Conservation (phyloP, 495 filamentous ascomycete species). For the Aspergillus ellipticus region DNA sequence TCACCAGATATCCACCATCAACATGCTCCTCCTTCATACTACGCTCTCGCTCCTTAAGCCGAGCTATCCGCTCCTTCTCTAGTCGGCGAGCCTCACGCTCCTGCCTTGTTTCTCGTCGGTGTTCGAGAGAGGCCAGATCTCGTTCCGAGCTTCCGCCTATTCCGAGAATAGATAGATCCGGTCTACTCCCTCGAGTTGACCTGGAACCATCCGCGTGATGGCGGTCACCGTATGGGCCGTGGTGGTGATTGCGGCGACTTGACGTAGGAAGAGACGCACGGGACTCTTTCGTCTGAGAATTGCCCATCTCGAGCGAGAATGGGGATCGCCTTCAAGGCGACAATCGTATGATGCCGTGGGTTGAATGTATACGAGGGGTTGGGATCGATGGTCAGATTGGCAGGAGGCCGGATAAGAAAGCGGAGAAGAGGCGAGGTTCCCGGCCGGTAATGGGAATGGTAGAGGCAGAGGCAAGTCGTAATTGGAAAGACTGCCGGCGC, state of each 20-base stretch:
- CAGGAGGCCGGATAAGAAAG: constrained; percentile 17
- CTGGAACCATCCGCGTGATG: constrained; percentile 39
- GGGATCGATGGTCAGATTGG: constrained; percentile 8
- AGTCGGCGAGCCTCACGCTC: constrained; percentile 82
- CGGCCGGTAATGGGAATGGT: constrained; percentile 9
- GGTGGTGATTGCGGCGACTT: constrained; percentile 31
- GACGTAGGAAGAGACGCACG: constrained; percentile 35
- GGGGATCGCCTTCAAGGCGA: constrained; percentile 2
- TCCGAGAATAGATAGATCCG: constrained; percentile 55
- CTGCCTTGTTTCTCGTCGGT: constrained; percentile 80
- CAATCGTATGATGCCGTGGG: not conserved
- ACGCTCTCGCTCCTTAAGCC: constrained; percentile 79
- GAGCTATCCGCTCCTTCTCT: constrained; percentile 71
- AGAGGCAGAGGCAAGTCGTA: constrained; percentile 7
- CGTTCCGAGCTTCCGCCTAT: constrained; percentile 42
- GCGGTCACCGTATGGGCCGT: constrained; percentile 33
- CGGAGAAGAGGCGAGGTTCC: constrained; percentile 14
- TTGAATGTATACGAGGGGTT: constrained; percentile 3
- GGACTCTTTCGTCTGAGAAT: constrained; percentile 58
- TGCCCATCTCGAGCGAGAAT: constrained; percentile 46
- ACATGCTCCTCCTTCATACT: constrained; percentile 92
- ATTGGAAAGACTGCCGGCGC: not conserved
- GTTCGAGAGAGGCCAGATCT: constrained; percentile 43
- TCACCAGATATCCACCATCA: constrained; percentile 93
- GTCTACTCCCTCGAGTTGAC: constrained; percentile 48